phyloP scores from a whole-genome alignment of 306 rosid species.

The Gastrolobium villosum region DNA sequence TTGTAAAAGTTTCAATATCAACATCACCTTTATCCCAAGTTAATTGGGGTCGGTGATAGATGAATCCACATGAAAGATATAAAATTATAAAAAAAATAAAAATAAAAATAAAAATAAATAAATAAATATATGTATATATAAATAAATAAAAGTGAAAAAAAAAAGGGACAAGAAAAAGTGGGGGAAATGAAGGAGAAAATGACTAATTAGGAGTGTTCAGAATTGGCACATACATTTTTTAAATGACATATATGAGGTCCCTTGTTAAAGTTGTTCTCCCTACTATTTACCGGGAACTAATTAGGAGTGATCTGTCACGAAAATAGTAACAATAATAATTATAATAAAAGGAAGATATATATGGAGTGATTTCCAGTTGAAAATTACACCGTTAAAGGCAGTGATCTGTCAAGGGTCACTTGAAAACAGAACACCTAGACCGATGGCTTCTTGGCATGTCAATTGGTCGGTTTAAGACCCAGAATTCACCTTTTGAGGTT shows the following conservation, averaged over 20 bases:
- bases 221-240: background rate
- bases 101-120: too few relatives aligned
- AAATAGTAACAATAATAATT: background rate
- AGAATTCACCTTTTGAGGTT: slow-evolving; percentile 41
- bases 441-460: slow-evolving; percentile 39
- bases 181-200: too few relatives aligned
- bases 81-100: too few relatives aligned
- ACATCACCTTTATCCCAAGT: too few relatives aligned
- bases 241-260: background rate
- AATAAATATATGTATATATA: too few relatives aligned
- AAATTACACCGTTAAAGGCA: background rate
- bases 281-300: background rate
- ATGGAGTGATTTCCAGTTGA: slow-evolving; percentile 17
- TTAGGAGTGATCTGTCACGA: background rate
- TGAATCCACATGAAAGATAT: too few relatives aligned
- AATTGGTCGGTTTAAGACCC: background rate
- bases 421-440: slow-evolving; percentile 42
- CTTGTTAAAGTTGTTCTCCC: background rate
- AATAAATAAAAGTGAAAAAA: too few relatives aligned
- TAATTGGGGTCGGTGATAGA: too few relatives aligned
- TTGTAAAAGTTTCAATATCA: too few relatives aligned
- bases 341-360: background rate
- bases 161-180: too few relatives aligned
- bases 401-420: slow-evolving; percentile 29
- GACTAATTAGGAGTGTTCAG: background rate